Evolutionary conservation across 176 grass and related monocot species (phyloP).

Genomic region (Urochloa ruziziensis): DNA sequence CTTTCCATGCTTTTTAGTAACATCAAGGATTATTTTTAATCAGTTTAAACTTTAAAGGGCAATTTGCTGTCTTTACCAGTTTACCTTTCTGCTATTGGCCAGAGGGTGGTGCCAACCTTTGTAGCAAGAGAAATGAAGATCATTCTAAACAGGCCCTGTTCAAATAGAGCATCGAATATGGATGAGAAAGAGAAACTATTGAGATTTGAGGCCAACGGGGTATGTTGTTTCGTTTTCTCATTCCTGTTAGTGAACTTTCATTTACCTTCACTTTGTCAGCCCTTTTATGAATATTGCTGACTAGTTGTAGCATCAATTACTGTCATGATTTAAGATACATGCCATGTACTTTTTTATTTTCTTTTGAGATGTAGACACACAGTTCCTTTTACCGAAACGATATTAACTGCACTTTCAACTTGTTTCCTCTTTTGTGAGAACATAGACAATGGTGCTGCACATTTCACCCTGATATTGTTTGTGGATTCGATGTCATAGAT

Average conservation of each 20-base stretch:
- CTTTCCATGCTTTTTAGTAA: not conserved
- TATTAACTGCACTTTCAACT: not conserved
- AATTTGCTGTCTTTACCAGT: not conserved
- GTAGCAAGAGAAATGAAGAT: not conserved
- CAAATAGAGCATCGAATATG: not conserved
- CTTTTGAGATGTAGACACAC: not conserved
- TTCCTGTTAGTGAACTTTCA: not conserved
- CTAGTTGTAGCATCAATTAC: not conserved
- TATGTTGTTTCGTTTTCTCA: not conserved
- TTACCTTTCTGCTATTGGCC: not conserved
- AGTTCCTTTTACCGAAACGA: not conserved
- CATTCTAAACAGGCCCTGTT: not conserved
- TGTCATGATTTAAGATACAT: not conserved
- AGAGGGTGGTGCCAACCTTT: not conserved
- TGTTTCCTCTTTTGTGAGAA: not conserved
- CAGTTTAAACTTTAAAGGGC: not conserved
- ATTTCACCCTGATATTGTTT: not conserved
- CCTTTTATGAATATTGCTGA: not conserved
- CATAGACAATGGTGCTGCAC: not conserved
- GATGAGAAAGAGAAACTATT: not conserved
- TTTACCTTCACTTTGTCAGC: not conserved
- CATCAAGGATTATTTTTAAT: not conserved
- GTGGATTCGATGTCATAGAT: not conserved
- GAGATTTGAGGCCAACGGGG: not conserved
- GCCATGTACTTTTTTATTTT: not conserved